phyloP scores from a whole-genome alignment of 768 basidiomycete genomes.

The Mycena floridula region DNA sequence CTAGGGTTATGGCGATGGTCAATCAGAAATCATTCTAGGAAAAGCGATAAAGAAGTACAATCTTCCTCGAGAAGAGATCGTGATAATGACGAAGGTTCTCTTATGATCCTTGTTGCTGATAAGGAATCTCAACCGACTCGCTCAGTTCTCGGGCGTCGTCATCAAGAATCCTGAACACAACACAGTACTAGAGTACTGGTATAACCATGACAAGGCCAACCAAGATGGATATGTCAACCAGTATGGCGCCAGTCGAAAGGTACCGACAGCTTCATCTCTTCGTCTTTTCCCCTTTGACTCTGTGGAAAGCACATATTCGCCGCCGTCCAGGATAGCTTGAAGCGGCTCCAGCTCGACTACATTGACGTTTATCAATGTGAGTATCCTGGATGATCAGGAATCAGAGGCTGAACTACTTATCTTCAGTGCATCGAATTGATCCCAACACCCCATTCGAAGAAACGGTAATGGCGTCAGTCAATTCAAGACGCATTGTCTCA shows the following conservation, averaged over 20 bases:
- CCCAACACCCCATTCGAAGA: slow-evolving; percentile 18
- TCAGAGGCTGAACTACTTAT: background rate
- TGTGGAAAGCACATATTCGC: slow-evolving; percentile 42
- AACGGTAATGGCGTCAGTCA: slow-evolving; percentile 30
- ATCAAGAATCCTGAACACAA: background rate
- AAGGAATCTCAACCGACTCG: slow-evolving; percentile 25
- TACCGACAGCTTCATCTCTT: slow-evolving; percentile 2
- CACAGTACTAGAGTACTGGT: background rate
- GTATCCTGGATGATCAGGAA: background rate
- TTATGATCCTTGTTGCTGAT: background rate
- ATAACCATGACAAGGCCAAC: background rate
- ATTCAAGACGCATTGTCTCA: slow-evolving; percentile 26
- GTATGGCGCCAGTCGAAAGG: slow-evolving; percentile 19
- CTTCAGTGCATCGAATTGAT: slow-evolving; percentile 29
- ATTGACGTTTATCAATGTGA: slow-evolving; percentile 42
- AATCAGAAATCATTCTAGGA: background rate
- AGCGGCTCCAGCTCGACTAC: slow-evolving; percentile 47
- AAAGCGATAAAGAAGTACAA: slow-evolving; percentile 4
- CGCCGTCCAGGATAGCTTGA: slow-evolving; percentile 31
- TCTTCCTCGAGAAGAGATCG: background rate
- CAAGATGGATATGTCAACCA: slow-evolving; percentile 18
- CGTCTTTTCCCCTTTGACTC: background rate
- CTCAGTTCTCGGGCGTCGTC: slow-evolving; percentile 37
- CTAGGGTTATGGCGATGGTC: background rate
- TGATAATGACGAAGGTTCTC: slow-evolving; percentile 1